Evolutionary conservation across 768 basidiomycete species (phyloP).

Genomic region (Naganishia vaughanmartiniae): DNA sequence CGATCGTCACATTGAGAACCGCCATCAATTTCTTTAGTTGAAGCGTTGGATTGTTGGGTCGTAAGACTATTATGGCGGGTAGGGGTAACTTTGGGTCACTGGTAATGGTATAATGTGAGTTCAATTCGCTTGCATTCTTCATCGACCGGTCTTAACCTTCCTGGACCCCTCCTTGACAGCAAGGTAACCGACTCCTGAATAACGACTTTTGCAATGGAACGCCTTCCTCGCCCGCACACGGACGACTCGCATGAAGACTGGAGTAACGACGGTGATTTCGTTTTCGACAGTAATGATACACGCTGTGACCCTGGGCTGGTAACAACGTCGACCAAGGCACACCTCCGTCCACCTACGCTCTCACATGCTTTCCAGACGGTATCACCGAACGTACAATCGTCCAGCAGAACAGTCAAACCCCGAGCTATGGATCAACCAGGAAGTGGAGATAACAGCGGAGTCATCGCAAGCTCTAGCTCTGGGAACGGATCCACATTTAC

Average conservation of each 20-base stretch:
- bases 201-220: neutral
- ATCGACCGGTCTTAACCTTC: neutral
- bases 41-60: neutral
- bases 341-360: neutral
- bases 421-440: neutral
- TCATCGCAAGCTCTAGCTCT: conserved; percentile 29
- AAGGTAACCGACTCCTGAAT: neutral
- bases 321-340: conserved; percentile 19
- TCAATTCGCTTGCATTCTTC: neutral
- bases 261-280: conserved; percentile 46
- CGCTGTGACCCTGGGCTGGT: conserved; percentile 7
- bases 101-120: neutral
- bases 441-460: too few species aligned
- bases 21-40: neutral
- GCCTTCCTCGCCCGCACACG: neutral
- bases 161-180: neutral
- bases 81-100: conserved; percentile 1
- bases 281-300: conserved; percentile 28
- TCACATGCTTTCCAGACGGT: conserved; percentile 1
- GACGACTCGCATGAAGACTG: conserved; percentile 38
- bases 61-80: conserved; percentile 4
- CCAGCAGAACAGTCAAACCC: neutral
- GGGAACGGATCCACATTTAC: conserved; percentile 8
- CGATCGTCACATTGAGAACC: neutral
- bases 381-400: neutral